Conservation (phyloP, 2,329 filamentous ascomycete species). For the Neurospora sp. region DNA sequence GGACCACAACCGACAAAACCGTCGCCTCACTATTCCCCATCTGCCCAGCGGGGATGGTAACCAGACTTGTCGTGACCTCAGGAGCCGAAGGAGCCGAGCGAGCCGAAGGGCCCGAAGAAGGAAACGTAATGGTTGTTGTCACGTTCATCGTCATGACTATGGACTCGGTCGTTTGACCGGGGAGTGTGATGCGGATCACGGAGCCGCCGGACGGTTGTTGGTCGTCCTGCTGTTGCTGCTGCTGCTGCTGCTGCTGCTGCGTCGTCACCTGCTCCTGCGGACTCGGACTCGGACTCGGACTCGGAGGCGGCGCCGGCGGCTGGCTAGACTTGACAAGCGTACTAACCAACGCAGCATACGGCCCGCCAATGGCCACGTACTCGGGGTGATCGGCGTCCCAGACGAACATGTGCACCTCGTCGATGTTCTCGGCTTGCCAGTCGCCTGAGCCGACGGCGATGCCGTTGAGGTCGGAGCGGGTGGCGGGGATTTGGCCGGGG, state of each 20-base stretch:
- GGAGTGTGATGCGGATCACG: no score
- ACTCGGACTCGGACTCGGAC: no score
- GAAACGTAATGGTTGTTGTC: no score
- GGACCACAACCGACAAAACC: not conserved
- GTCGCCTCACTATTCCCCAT: not conserved
- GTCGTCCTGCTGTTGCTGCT: no score
- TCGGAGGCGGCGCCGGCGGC: no score
- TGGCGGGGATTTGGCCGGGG: not conserved
- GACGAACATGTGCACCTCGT: not conserved
- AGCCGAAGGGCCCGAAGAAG: no score
- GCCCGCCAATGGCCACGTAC: not conserved
- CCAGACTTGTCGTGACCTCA: not conserved
- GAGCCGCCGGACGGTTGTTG: no score
- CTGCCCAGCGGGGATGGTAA: not conserved
- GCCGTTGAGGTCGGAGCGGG: not conserved
- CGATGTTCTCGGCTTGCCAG: not conserved
- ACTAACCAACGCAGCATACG: not conserved
- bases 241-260: no score
- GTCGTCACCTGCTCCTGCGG: no score
- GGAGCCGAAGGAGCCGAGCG: no score
- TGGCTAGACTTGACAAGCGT: not conserved
- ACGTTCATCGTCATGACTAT: no score
- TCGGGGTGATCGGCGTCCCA: not conserved
- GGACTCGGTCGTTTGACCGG: no score
- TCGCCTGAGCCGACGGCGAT: not conserved